Evolutionary conservation across 2,329 filamentous ascomycete species (phyloP).

Genomic region (Didymella keratinophila): DNA sequence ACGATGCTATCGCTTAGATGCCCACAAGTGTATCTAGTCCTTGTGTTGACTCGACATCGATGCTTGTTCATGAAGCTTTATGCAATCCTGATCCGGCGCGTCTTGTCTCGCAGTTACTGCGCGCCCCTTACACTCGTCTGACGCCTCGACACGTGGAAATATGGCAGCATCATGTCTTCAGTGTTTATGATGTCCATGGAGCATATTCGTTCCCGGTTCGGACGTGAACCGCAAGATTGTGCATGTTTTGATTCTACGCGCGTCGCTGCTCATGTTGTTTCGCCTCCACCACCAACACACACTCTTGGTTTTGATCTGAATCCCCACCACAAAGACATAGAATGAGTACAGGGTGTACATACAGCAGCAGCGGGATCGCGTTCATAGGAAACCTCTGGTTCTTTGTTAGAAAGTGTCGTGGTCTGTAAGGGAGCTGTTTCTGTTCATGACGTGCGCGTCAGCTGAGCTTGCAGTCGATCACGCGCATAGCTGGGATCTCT

Average conservation of each 20-base stretch:
- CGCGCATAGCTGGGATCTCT: neutral
- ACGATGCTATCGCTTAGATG: slow-evolving; percentile 7
- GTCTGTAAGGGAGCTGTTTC: neutral
- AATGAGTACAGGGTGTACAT: neutral
- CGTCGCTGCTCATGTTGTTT: slow-evolving; percentile 22
- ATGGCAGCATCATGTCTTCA: neutral
- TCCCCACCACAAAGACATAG: neutral
- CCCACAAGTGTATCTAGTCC: neutral
- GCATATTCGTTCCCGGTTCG: neutral
- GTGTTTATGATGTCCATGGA: neutral
- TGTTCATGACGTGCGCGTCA: slow-evolving; percentile 6
- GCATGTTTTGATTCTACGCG: slow-evolving; percentile 15
- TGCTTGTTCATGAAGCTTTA: slow-evolving; percentile 8
- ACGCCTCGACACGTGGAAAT: neutral
- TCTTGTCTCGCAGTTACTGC: slow-evolving; percentile 1
- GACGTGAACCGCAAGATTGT: neutral
- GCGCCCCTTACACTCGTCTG: neutral
- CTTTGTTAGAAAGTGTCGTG: neutral
- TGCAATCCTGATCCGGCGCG: slow-evolving; percentile 3
- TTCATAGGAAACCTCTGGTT: neutral
- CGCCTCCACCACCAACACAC: slow-evolving; percentile 3
- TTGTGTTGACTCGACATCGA: neutral
- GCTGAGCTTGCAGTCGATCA: slow-evolving; percentile 7
- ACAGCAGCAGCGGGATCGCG: neutral
- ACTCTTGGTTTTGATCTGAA: neutral